Conservation (phyloP, 2,329 filamentous ascomycete species). For the Aaosphaeria pasadenensis region DNA sequence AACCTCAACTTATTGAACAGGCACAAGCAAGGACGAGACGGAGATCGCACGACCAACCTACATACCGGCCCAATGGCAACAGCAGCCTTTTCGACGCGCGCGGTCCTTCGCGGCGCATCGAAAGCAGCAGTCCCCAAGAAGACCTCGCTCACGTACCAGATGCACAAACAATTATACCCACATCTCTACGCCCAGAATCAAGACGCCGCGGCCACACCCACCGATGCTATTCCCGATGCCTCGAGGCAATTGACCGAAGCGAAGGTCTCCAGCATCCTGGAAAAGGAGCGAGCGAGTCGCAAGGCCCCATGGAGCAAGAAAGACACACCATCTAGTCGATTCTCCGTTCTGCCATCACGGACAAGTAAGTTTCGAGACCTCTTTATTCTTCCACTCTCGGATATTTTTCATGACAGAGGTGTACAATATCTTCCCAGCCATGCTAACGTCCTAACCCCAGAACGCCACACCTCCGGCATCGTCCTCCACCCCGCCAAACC, state of each 20-base stretch:
- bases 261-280: too few relatives aligned
- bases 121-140: background rate
- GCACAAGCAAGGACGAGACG: too few relatives aligned
- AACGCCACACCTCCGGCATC: constrained; percentile 37
- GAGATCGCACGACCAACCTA: background rate
- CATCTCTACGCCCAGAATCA: constrained; percentile 1
- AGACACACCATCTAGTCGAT: background rate
- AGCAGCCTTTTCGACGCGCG: background rate
- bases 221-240: too few relatives aligned
- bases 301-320: too few relatives aligned
- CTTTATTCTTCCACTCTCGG: too few relatives aligned
- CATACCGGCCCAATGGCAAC: background rate
- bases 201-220: background rate
- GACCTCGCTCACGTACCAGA: background rate
- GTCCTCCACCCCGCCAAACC: constrained; percentile 51
- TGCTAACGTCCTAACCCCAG: background rate
- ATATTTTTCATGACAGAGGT: too few relatives aligned
- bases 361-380: background rate
- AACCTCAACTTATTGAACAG: too few relatives aligned
- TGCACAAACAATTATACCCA: constrained; percentile 2
- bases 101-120: background rate
- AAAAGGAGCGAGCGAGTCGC: too few relatives aligned
- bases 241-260: too few relatives aligned
- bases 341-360: background rate
- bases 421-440: too few relatives aligned